Percentiles rank a stretch among this genome's conserved stretches.
Evolutionary conservation across 2,329 filamentous ascomycete species (phyloP).

Genomic region (Cordyceps militaris): DNA sequence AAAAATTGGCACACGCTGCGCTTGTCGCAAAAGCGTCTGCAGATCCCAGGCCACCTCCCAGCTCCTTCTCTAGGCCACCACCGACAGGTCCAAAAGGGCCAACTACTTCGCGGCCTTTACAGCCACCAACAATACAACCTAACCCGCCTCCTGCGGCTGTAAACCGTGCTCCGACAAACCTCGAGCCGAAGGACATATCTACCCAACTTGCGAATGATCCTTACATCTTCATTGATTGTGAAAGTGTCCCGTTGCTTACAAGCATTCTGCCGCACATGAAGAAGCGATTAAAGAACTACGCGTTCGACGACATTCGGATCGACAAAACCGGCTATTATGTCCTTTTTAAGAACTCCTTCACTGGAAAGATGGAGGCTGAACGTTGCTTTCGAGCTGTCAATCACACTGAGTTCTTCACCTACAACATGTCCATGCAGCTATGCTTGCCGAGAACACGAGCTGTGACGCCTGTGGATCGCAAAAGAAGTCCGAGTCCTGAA

Average conservation of each 20-base stretch:
- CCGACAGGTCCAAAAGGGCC: conserved; percentile 84
- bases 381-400: conserved; percentile 74
- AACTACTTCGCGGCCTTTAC: conserved; percentile 22
- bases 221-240: conserved; percentile 83
- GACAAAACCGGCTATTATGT: conserved; percentile 88
- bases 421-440: conserved; percentile 83
- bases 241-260: conserved; percentile 77
- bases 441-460: conserved; percentile 31
- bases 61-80: conserved; percentile 45
- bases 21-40: conserved; percentile 28
- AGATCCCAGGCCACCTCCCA: conserved; percentile 28
- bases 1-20: conserved; percentile 24
- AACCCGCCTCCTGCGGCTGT: conserved; percentile 20
- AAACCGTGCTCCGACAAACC: conserved; percentile 35
- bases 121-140: conserved; percentile 40
- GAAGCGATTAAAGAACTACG: conserved; percentile 77
- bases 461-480: conserved; percentile 21
- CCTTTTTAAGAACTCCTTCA: conserved; percentile 72
- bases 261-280: conserved; percentile 86
- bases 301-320: conserved; percentile 72
- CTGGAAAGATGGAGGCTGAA: conserved; percentile 72
- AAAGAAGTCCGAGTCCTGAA: conserved; percentile 31
- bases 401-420: conserved; percentile 81
- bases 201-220: conserved; percentile 69
- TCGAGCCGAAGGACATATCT: conserved; percentile 61